Base-by-base conservation (phyloP, 805 yeast genomes). In the Phaffomyces opuntiae region DNA sequence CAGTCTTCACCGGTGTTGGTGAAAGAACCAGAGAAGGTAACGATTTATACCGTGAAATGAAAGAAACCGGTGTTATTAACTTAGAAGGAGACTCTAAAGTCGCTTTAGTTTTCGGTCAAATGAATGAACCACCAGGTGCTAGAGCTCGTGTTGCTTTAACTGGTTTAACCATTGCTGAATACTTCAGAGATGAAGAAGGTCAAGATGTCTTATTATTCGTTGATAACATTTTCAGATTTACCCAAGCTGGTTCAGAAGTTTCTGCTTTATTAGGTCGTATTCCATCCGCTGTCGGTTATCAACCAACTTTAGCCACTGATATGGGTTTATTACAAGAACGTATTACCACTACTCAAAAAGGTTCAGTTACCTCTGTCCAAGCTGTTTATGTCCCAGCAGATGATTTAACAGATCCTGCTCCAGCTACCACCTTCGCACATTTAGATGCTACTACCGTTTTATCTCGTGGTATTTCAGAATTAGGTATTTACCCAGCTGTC, bases 1-100 rank as follows among this genome's bases (percentile, higher is more conserved):
- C 98, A 49, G 98, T 91, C 61, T 91, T 91, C 85, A 86, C 96
- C 66, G 99, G 99, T 89, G 99, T 91, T 75, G 99, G 99, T 83
- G 99, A 93, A 81, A 87, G 99, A 80, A 91, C 99, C 80, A 93
- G 99, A 87, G 99, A 91, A 81, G 99, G 99, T 88, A 93, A 91
- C 82, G 99, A 91, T 84, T 83, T 91, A 75, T 91, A 91, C 95
- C 95, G 96, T 83, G 99, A 93, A 80, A 93, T 93, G 99, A 88
- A 83, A 70, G 99, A 93, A 81, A 91, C 99, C 61, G 98, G 98
- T 82, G 98, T 93, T 77, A 93, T 93, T 76, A 89, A 93, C 87
- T 81, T 91, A 64, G 98, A 93, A 71, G 99, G 99, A 75, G 98
- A 93, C 64, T 93, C 99, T 68, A 93, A 93, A 85, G 99, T 93